Conservation (phyloP, 805 yeast genomes). For the Starmera caribaea region DNA sequence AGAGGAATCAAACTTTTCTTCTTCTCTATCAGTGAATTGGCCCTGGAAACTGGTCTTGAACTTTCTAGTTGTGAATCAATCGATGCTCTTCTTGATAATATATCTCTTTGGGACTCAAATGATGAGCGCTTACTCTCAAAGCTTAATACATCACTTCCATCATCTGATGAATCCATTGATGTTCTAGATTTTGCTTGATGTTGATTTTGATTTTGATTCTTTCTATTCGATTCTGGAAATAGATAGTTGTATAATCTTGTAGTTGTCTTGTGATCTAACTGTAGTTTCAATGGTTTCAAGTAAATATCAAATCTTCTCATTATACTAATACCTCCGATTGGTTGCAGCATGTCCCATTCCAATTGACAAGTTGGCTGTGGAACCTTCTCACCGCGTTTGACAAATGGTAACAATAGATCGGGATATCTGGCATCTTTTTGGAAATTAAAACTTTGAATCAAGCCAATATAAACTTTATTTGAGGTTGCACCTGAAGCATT, state of each 20-base stretch:
- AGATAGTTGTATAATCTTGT: slow-evolving; percentile 36
- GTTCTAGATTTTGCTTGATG: no score
- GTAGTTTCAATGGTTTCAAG: slow-evolving; percentile 45
- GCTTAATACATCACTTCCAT: no score
- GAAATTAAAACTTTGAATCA: slow-evolving; percentile 44
- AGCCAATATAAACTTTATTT: slow-evolving; percentile 33
- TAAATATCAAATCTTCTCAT: slow-evolving; percentile 39
- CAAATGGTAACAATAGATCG: slow-evolving; percentile 39
- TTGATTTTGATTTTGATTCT: no score
- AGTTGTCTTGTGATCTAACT: slow-evolving; percentile 47
- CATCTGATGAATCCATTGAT: no score
- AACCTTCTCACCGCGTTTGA: slow-evolving; percentile 10
- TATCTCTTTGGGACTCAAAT: no score
- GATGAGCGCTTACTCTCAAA: no score
- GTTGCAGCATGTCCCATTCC: slow-evolving; percentile 45
- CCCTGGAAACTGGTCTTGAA: not conserved
- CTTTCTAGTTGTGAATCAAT: no score
- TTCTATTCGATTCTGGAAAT: slow-evolving; percentile 25
- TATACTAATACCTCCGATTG: slow-evolving; percentile 58
- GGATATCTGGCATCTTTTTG: slow-evolving; percentile 39
- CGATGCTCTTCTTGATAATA: no score
- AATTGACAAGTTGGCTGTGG: slow-evolving; percentile 29
- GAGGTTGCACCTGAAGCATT: slow-evolving; percentile 42
- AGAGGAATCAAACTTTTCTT: not conserved
- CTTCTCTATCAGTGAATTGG: not conserved